Conservation (phyloP, 352 stramenopile genomes). For the Phytophthora syringae region DNA sequence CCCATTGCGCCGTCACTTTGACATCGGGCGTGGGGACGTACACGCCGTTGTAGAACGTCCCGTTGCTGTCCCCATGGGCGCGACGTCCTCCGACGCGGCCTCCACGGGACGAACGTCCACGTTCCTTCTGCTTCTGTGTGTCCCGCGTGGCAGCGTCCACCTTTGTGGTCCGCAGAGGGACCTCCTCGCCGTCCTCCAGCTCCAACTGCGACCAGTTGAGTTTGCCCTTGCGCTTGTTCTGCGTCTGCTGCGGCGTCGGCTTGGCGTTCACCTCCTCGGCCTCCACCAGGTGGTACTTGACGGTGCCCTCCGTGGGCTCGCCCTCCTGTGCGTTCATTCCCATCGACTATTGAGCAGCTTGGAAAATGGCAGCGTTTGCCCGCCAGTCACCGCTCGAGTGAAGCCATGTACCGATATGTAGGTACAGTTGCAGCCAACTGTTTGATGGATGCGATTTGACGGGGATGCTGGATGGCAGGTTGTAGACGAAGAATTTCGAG, state of each 20-base stretch:
- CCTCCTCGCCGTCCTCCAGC: conserved; percentile 26
- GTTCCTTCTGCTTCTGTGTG: conserved; percentile 18
- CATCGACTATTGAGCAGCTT: conserved; percentile 17
- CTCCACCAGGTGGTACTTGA: conserved; percentile 88
- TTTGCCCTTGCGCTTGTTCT: conserved; percentile 72
- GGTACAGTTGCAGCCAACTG: too few species aligned
- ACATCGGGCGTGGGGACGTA: conserved; percentile 79
- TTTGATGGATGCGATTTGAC: too few species aligned
- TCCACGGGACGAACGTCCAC: conserved; percentile 29
- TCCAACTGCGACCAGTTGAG: conserved; percentile 77
- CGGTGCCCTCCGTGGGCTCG: conserved; percentile 30
- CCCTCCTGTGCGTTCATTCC: conserved; percentile 34
- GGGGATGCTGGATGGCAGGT: too few species aligned
- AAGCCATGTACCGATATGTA: too few species aligned
- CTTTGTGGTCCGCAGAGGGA: background rate
- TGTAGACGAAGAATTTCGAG: too few species aligned
- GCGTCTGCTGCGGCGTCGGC: conserved; percentile 9
- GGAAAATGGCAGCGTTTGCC: background rate
- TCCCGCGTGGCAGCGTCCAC: conserved; percentile 6
- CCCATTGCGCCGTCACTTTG: conserved; percentile 78
- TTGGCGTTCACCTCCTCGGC: conserved; percentile 75
- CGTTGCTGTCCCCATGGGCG: conserved; percentile 58
- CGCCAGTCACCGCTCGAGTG: too few species aligned
- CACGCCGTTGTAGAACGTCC: conserved; percentile 77
- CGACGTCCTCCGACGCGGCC: conserved; percentile 51